Conservation (phyloP, 1,284 basidiomycete species). For the Cystobasidium sp. region DNA sequence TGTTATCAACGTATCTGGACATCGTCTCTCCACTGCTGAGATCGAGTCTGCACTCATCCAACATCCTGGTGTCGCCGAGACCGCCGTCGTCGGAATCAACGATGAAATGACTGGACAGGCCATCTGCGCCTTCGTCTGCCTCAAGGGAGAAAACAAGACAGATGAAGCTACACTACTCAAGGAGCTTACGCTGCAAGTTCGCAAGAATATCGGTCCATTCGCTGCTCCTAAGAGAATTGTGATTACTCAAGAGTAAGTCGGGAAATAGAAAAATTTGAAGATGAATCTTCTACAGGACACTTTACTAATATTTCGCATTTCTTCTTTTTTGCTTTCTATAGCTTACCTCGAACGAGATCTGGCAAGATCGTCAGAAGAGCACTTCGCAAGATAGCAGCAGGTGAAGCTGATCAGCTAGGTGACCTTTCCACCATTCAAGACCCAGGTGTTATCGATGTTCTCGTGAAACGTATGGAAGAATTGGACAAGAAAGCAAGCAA, state of each 20-base stretch:
- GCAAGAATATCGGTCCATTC: conserved; percentile 90
- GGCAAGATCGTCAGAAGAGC: conserved; percentile 85
- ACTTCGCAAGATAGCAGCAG: conserved; percentile 91
- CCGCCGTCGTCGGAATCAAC: conserved; percentile 85
- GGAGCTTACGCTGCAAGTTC: conserved; percentile 90
- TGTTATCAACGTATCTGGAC: conserved; percentile 68
- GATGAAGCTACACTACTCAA: conserved; percentile 76
- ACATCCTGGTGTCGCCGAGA: conserved; percentile 94
- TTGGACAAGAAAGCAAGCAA: too few relatives aligned
- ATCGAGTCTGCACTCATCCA: conserved; percentile 94
- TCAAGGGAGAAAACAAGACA: conserved; percentile 73
- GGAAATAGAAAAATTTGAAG: too few relatives aligned
- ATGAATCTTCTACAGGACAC: background rate
- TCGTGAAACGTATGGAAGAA: conserved; percentile 62
- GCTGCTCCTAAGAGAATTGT: conserved; percentile 80
- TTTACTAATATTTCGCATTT: background rate
- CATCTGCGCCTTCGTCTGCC: conserved; percentile 58
- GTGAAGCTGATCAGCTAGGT: conserved; percentile 85
- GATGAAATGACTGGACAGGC: conserved; percentile 75
- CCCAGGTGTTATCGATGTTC: conserved; percentile 76
- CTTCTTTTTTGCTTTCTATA: background rate
- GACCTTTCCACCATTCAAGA: conserved; percentile 77
- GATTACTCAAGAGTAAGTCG: conserved; percentile 65
- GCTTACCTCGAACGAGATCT: conserved; percentile 15
- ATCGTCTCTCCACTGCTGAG: conserved; percentile 95